Evolutionary conservation across 495 filamentous ascomycete species (phyloP).

Genomic region (Neurospora sublineolata): DNA sequence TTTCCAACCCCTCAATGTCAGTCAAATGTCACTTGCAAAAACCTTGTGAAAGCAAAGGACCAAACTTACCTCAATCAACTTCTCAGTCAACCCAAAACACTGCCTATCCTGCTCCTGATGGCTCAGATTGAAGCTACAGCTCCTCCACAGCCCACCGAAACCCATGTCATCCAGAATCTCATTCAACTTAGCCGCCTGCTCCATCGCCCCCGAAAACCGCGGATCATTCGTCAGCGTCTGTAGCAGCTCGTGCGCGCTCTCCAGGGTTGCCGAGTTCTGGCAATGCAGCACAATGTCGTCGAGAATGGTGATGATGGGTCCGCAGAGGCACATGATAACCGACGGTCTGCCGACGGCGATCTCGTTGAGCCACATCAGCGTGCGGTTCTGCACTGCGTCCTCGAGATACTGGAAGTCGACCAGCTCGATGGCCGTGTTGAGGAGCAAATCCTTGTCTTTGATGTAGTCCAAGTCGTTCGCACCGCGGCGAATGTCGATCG

Average conservation of each 20-base stretch:
- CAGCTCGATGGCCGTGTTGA: conserved; percentile 44
- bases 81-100: conserved; percentile 42
- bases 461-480: conserved; percentile 31
- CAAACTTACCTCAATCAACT: conserved; percentile 44
- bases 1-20: neutral
- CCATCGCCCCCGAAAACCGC: conserved; percentile 27
- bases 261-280: conserved; percentile 38
- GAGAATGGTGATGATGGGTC: conserved; percentile 38
- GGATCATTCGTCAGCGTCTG: conserved; percentile 37
- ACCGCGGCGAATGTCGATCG: conserved; percentile 14
- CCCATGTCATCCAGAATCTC: conserved; percentile 44
- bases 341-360: conserved; percentile 35
- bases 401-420: conserved; percentile 47
- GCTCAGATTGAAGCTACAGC: conserved; percentile 32
- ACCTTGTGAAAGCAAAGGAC: neutral
- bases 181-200: conserved; percentile 27
- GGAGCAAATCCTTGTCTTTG: conserved; percentile 44
- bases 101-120: conserved; percentile 39
- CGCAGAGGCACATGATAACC: conserved; percentile 39
- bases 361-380: conserved; percentile 39
- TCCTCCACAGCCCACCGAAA: conserved; percentile 44
- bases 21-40: neutral
- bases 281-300: conserved; percentile 44
- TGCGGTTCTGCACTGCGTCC: conserved; percentile 40
- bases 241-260: conserved; percentile 40